Conservation (phyloP, 805 yeast genomes). For the Debaryomyces hansenii region DNA sequence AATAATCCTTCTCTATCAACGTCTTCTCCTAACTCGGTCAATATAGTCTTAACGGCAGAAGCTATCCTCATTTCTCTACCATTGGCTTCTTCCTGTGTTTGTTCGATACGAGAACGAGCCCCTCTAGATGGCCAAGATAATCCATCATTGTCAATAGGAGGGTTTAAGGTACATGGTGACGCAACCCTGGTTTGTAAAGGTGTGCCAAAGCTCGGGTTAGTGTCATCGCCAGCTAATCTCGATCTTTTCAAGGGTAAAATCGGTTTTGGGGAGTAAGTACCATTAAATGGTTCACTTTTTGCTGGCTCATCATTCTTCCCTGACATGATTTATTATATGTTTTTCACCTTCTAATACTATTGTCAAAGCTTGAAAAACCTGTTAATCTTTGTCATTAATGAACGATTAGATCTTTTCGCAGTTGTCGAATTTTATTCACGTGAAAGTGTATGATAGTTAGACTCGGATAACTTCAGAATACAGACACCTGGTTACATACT, state of each 20-base stretch:
- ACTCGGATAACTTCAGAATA: no score
- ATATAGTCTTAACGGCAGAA: conserved; percentile 73
- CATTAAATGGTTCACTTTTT: conserved; percentile 13
- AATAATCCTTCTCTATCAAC: conserved; percentile 81
- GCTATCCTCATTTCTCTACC: conserved; percentile 78
- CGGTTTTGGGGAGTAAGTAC: conserved; percentile 18
- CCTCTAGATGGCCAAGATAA: conserved; percentile 93
- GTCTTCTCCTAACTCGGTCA: conserved; percentile 90
- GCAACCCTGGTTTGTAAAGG: conserved; percentile 78
- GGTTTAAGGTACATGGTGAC: conserved; percentile 76
- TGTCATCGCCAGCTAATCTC: conserved; percentile 15
- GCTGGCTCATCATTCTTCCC: background rate
- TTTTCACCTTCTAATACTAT: background rate
- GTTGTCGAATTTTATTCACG: background rate
- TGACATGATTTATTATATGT: conserved; percentile 1
- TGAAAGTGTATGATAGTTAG: background rate
- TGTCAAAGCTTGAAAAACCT: no score
- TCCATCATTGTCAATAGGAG: conserved; percentile 88
- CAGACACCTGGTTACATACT: no score
- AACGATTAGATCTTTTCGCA: background rate
- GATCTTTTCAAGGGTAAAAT: conserved; percentile 22
- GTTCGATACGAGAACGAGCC: conserved; percentile 73
- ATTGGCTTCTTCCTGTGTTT: conserved; percentile 60
- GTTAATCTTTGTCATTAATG: background rate
- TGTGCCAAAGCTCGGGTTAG: conserved; percentile 31